Conservation (phyloP, 2,329 filamentous ascomycete species). For the Pseudogymnoascus sp. region DNA sequence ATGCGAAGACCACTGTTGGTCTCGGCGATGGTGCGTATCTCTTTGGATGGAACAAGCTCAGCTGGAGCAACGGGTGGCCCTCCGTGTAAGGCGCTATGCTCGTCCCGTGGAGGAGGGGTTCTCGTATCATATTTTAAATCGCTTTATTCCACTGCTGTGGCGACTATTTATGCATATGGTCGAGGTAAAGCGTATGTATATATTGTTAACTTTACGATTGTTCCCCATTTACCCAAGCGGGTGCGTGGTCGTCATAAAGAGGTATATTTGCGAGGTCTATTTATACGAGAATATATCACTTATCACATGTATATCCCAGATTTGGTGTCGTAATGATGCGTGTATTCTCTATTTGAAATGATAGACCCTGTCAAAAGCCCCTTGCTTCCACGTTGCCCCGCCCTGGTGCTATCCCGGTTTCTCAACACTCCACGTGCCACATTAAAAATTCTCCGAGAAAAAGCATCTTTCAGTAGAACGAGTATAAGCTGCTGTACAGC, state of each 20-base stretch:
- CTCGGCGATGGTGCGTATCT: constrained; percentile 40
- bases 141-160: background rate
- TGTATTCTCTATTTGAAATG: background rate
- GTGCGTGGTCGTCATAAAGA: background rate
- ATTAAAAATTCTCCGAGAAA: background rate
- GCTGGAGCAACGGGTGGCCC: constrained; percentile 40
- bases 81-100: constrained; percentile 25
- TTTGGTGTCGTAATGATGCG: background rate
- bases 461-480: background rate
- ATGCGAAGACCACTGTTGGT: constrained; percentile 48
- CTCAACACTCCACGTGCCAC: background rate
- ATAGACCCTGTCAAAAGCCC: background rate
- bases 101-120: background rate
- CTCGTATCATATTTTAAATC: background rate
- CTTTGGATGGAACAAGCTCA: constrained; percentile 41
- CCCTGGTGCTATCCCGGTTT: background rate
- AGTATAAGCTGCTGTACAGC: background rate
- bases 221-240: background rate
- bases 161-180: background rate
- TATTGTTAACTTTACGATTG: background rate
- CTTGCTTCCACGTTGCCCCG: background rate
- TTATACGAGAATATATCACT: background rate
- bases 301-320: background rate
- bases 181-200: background rate
- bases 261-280: background rate